Percentiles rank a stretch among this genome's conserved stretches.
These are phyloP conservation scores for Corymbia citriodora DNA, from an alignment of 441 rosid genomes.

Conservation along the genomic window DNA sequence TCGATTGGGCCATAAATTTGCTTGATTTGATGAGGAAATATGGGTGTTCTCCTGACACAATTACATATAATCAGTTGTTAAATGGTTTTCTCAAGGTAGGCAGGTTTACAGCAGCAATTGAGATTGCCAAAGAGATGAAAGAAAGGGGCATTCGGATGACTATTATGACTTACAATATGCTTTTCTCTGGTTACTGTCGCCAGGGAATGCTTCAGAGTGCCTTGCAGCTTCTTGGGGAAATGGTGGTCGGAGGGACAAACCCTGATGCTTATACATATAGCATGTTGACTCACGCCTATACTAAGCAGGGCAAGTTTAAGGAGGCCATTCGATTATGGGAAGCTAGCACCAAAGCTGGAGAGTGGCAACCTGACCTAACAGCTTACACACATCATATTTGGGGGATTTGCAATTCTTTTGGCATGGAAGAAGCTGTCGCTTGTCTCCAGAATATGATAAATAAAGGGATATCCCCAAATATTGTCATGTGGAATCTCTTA, in stretches of 20 bases:
- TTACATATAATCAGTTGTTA: constrained; percentile 63
- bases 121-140: constrained; percentile 45
- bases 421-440: constrained; percentile 41
- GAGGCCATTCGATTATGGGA: constrained; percentile 39
- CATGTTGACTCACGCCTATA: constrained; percentile 42
- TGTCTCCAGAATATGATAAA: constrained; percentile 48
- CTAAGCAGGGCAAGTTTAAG: constrained; percentile 44
- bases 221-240: constrained; percentile 54
- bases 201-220: constrained; percentile 40
- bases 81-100: constrained; percentile 51
- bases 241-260: constrained; percentile 46
- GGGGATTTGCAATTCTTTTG: constrained; percentile 50
- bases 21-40: constrained; percentile 45
- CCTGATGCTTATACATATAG: constrained; percentile 64
- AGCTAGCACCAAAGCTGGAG: constrained; percentile 24
- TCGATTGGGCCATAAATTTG: constrained; percentile 53
- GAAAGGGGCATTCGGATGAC: constrained; percentile 37
- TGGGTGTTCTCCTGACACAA: constrained; percentile 50
- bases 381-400: constrained; percentile 58
- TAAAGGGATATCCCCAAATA: constrained; percentile 46
- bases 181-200: constrained; percentile 53
- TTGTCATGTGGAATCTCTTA: constrained; percentile 69
- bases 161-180: constrained; percentile 57
- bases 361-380: constrained; percentile 56
- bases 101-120: constrained; percentile 36